These are phyloP conservation scores for Megacollybia marginata DNA, from an alignment of 768 basidiomycete species.

Conservation along the genomic window DNA sequence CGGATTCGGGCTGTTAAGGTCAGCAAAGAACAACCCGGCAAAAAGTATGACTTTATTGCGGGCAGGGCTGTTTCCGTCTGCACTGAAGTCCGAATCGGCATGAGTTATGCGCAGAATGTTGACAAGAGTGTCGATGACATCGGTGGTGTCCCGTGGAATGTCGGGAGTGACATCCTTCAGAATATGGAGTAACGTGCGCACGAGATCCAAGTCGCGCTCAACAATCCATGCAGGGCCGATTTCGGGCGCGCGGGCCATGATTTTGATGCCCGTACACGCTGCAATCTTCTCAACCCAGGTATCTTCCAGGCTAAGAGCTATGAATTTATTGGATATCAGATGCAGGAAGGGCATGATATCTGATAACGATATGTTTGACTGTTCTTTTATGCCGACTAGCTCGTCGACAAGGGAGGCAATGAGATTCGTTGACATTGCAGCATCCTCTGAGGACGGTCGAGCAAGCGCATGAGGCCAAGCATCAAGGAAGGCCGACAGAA, in stretches of 20 bases:
- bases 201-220: conserved; percentile 84
- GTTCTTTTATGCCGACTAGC: conserved; percentile 48
- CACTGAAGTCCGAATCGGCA: conserved; percentile 35
- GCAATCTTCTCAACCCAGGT: conserved; percentile 87
- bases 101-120: conserved; percentile 58
- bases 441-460: conserved; percentile 54
- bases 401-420: conserved; percentile 60
- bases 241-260: conserved; percentile 66
- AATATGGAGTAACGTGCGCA: conserved; percentile 84
- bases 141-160: conserved; percentile 72
- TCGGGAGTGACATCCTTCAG: conserved; percentile 93
- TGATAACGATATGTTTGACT: conserved; percentile 36
- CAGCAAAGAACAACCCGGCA: conserved; percentile 78
- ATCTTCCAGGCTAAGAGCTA: conserved; percentile 83
- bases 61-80: conserved; percentile 33
- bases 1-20: conserved; percentile 80
- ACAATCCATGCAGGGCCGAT: conserved; percentile 74
- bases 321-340: conserved; percentile 78
- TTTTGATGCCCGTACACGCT: conserved; percentile 78
- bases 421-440: conserved; percentile 49
- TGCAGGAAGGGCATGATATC: conserved; percentile 67
- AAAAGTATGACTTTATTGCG: conserved; percentile 60
- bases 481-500: conserved; percentile 72
- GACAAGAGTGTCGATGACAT: conserved; percentile 71
- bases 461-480: conserved; percentile 72